phyloP scores from a whole-genome alignment of 495 filamentous ascomycete species.

The Paragyromitra xinjiangensis region DNA sequence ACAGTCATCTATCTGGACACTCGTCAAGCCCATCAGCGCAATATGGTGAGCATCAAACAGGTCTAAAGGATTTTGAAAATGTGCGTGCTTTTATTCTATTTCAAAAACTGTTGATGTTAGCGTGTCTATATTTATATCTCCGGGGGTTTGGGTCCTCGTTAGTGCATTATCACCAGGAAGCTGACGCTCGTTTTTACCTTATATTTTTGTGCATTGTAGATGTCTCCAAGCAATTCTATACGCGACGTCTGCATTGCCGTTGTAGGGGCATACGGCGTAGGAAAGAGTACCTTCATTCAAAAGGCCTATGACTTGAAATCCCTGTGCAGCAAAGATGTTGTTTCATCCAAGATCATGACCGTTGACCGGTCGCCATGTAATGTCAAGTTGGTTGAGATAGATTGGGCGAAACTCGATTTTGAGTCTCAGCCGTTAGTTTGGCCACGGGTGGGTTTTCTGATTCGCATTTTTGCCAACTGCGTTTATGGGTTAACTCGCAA shows the following conservation, averaged over 20 bases:
- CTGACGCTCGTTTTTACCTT: conserved; percentile 38
- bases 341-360: conserved; percentile 74
- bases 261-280: conserved; percentile 79
- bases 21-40: conserved; percentile 39
- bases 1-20: conserved; percentile 45
- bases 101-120: conserved; percentile 34
- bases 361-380: conserved; percentile 79
- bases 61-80: conserved; percentile 53
- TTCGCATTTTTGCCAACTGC: conserved; percentile 26
- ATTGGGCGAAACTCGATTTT: conserved; percentile 72
- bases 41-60: conserved; percentile 47
- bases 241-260: conserved; percentile 79
- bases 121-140: conserved; percentile 38
- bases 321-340: conserved; percentile 65
- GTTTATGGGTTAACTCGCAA: conserved; percentile 29
- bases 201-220: conserved; percentile 42
- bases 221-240: conserved; percentile 53
- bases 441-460: conserved; percentile 70
- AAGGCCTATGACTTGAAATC: conserved; percentile 75
- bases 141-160: conserved; percentile 10
- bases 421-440: conserved; percentile 76
- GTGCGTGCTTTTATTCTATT: conserved; percentile 45
- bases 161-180: conserved; percentile 28
- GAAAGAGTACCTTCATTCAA: conserved; percentile 91
- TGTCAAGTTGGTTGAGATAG: conserved; percentile 82